Base-by-base conservation (phyloP, 139 green algal species). In the Closterium sp. region DNA sequence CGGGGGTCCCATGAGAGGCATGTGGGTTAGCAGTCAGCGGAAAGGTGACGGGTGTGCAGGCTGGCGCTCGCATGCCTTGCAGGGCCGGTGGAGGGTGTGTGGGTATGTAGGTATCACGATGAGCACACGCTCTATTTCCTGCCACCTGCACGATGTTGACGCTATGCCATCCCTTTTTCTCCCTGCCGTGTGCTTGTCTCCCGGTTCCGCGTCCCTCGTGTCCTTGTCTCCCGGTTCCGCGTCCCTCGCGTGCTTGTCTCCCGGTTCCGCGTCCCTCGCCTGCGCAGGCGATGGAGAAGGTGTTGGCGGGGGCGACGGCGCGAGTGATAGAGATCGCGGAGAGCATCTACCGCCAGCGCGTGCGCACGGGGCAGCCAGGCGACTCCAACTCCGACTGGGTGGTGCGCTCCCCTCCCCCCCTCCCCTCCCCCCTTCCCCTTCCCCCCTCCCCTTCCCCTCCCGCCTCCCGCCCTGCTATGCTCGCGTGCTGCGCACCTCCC, bases 301-400 rank as follows among this genome's bases (percentile, higher is more conserved):
- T 31, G 28, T 32, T 32, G 84, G 84, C 84, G 84, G 84, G 84
- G 9, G 84, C n/a, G 84, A 31, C 84, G 84, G n/a, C 84, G 84
- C n/a, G 28, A 1, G 28, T 87, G n/a, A 87, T 87, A 10, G 84
- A 30, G 84, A 30, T 87, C 0, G 84, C 84, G 84, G 84, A 87
- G 84, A 87, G 84, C 84, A 87, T 87, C 84, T 87, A 87, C 27
- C 84, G 84, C 84, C 19, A 31, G 84, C 84, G 84, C n/a, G 84
- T 30, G 84, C 22, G 84, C 9, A 87, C 84, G 84, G 84, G 84
- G 28, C n/a, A 87, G 84, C 21, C n/a, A 1, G 84, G 84, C 84
- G 28, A 87, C 84, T 87, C 84, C 84, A 31, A 87, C 84, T 32
- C 84, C 84, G 84, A 87, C 84, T 87, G 84, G 84, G 84, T 31